Evolutionary conservation across 805 yeast species (phyloP).

Genomic region (Saturnispora kantuleensis): DNA sequence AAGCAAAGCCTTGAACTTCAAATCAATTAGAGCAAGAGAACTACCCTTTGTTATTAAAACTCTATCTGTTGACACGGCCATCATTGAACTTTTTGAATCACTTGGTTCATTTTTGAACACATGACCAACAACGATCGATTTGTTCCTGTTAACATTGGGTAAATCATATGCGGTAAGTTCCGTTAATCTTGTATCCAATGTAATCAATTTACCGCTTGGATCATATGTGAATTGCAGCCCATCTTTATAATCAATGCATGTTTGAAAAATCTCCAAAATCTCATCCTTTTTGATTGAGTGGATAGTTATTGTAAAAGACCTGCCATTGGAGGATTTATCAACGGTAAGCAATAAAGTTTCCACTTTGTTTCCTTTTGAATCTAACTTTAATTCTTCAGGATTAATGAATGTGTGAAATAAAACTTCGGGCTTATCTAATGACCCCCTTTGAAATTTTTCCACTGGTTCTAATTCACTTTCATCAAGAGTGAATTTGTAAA

Average conservation of each 20-base stretch:
- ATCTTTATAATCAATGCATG: conserved; percentile 17
- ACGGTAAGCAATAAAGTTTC: conserved; percentile 18
- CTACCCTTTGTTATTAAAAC: conserved; percentile 33
- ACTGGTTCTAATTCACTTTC: conserved; percentile 9
- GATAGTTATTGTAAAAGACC: conserved; percentile 17
- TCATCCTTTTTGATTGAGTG: conserved; percentile 20
- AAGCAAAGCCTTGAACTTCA: conserved; percentile 32
- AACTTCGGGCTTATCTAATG: conserved; percentile 9
- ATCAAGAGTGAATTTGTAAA: conserved; percentile 17
- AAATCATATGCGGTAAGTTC: conserved; percentile 22
- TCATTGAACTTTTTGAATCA: conserved; percentile 26
- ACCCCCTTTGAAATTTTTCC: conserved; percentile 7
- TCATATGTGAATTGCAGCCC: conserved; percentile 19
- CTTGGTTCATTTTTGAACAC: conserved; percentile 21
- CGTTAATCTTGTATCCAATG: conserved; percentile 13
- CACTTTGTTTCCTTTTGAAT: conserved; percentile 14
- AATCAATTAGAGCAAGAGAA: conserved; percentile 35
- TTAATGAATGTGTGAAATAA: conserved; percentile 21
- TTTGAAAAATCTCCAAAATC: conserved; percentile 22
- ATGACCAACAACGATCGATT: conserved; percentile 18
- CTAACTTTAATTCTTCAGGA: conserved; percentile 19
- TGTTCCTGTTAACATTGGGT: conserved; percentile 25
- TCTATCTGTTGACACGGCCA: conserved; percentile 36
- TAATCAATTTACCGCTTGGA: conserved; percentile 23
- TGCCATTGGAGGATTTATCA: conserved; percentile 13